Conservation (phyloP, 2,329 filamentous ascomycete species). For the Talaromyces sp. region DNA sequence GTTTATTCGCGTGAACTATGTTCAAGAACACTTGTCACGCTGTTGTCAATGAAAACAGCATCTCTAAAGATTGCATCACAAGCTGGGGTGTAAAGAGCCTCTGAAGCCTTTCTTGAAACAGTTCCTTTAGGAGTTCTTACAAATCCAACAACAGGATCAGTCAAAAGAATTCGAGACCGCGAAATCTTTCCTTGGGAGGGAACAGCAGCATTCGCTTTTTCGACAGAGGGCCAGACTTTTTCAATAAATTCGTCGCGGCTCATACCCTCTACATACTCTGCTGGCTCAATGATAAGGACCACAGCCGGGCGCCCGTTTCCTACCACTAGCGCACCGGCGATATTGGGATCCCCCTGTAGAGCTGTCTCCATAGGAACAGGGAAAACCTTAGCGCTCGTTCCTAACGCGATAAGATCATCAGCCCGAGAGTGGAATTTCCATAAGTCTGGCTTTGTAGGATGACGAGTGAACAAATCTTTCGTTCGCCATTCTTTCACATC, state of each 20-base stretch:
- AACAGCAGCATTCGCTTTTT: not conserved
- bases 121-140: not conserved
- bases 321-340: not conserved
- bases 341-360: not conserved
- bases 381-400: not conserved
- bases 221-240: not conserved
- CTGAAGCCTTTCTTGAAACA: not conserved
- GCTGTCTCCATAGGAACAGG: not conserved
- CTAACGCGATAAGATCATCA: not conserved
- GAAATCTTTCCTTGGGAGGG: not conserved
- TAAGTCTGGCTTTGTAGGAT: not conserved
- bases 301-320: not conserved
- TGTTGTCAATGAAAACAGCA: too few species aligned
- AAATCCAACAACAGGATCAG: not conserved
- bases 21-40: too few species aligned
- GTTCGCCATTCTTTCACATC: slow-evolving; percentile 21
- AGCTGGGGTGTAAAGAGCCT: not conserved
- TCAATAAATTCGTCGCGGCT: not conserved
- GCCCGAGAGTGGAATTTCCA: not conserved
- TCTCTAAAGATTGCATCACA: not conserved
- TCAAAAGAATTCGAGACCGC: not conserved
- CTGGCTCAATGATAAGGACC: not conserved
- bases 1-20: too few species aligned
- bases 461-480: slow-evolving; percentile 11
- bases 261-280: not conserved